These are phyloP conservation scores for Yamadazyma diospyri DNA, from an alignment of 1,139 yeast species.

Conservation along the genomic window DNA sequence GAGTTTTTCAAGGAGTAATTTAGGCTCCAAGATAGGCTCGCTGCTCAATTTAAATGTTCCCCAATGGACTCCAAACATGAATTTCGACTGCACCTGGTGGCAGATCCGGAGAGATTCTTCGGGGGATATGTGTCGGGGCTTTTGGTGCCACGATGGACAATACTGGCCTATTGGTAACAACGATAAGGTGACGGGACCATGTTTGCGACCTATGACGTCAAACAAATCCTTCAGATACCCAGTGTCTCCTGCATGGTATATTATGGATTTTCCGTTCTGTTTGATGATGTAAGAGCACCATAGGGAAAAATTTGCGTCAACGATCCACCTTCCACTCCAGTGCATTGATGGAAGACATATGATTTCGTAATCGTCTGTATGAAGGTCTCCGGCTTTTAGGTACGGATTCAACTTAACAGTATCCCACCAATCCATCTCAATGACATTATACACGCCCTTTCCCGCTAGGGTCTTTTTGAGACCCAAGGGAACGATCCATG, in stretches of 20 bases:
- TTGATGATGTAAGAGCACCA: constrained; percentile 85
- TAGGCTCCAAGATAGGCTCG: constrained; percentile 85
- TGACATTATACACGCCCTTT: constrained; percentile 51
- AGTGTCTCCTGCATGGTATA: constrained; percentile 94
- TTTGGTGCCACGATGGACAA: constrained; percentile 92
- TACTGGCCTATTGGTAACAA: constrained; percentile 92
- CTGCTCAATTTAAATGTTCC: constrained; percentile 90
- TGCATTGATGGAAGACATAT: constrained; percentile 97
- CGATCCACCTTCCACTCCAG: constrained; percentile 83
- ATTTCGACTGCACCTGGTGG: constrained; percentile 55
- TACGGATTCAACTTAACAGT: constrained; percentile 40
- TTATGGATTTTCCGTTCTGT: constrained; percentile 61
- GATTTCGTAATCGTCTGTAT: constrained; percentile 60
- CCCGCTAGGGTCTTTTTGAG: constrained; percentile 56
- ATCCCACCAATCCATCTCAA: constrained; percentile 96
- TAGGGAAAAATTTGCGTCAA: constrained; percentile 74
- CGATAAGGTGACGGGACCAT: constrained; percentile 65
- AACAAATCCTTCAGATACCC: constrained; percentile 79
- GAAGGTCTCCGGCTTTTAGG: constrained; percentile 13
- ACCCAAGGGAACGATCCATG: constrained; percentile 89
- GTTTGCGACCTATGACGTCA: constrained; percentile 55
- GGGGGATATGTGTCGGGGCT: constrained; percentile 85
- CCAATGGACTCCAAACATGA: constrained; percentile 90
- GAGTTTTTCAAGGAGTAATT: constrained; percentile 30
- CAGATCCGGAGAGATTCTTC: constrained; percentile 69